Conservation (phyloP, 768 basidiomycete genomes). For the Pleurotus cornucopiae region DNA sequence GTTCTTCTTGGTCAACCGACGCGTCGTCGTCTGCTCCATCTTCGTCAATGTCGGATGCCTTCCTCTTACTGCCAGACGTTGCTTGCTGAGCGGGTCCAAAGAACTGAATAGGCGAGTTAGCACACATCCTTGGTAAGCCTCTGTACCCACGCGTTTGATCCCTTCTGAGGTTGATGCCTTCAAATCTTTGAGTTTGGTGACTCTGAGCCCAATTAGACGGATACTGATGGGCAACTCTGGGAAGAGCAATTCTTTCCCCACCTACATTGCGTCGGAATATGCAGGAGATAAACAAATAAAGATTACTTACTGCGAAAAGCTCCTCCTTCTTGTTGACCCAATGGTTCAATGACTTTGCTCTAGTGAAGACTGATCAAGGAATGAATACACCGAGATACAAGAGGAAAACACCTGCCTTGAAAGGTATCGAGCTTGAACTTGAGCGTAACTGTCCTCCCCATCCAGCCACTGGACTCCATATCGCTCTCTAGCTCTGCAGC, state of each 20-base stretch:
- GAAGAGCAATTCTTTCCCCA: conserved; percentile 77
- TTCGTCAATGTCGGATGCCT: conserved; percentile 19
- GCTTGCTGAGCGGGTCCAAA: conserved; percentile 38
- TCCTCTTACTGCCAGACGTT: conserved; percentile 38
- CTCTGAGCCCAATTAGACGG: conserved; percentile 81
- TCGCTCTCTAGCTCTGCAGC: conserved; percentile 80
- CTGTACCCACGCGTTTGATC: conserved; percentile 65
- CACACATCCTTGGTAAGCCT: not conserved
- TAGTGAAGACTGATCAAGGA: conserved; percentile 57
- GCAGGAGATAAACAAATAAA: not conserved
- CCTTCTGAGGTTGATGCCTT: conserved; percentile 42
- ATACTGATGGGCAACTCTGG: conserved; percentile 77
- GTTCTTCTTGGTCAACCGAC: conserved; percentile 8
- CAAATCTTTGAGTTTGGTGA: conserved; percentile 88
- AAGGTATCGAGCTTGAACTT: conserved; percentile 93
- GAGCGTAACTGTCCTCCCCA: conserved; percentile 83
- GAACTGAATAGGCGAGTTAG: conserved; percentile 38
- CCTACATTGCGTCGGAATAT: conserved; percentile 30
- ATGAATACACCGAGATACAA: not conserved
- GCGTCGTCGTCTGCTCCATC: not conserved
- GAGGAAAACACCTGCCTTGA: conserved; percentile 46
- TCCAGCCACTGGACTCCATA: conserved; percentile 75
- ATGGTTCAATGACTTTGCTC: conserved; percentile 74
- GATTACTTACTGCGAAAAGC: conserved; percentile 57
- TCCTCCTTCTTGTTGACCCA: conserved; percentile 81